A percentile compares a stretch with the other conserved stretches of the same genome.
These are phyloP conservation scores for Beta lomatogona DNA, from an alignment of 179 eudicot genomes.

Conservation along the genomic window DNA sequence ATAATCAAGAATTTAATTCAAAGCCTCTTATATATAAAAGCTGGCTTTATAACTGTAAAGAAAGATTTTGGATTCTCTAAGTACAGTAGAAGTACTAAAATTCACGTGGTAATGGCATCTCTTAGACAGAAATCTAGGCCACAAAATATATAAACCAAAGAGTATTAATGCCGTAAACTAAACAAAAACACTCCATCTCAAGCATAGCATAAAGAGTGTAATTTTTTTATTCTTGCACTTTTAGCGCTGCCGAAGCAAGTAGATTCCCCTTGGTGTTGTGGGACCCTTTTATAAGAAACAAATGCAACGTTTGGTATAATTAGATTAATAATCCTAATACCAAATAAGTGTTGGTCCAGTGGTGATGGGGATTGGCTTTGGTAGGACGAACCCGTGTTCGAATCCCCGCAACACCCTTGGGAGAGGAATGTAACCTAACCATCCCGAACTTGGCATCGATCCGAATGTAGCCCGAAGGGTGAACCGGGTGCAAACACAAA, in stretches of 20 bases:
- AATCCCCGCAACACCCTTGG: too few species aligned
- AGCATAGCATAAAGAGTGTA: slow-evolving; percentile 2
- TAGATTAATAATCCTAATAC: background rate
- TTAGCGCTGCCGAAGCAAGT: slow-evolving; percentile 16
- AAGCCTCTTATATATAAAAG: background rate
- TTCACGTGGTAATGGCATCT: slow-evolving; percentile 32
- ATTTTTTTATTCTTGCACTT: background rate
- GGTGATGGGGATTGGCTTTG: too few species aligned
- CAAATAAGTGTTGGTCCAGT: too few species aligned
- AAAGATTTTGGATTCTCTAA: background rate
- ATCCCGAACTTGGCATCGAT: too few species aligned
- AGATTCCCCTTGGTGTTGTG: background rate
- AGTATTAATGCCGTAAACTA: background rate
- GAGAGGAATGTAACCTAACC: too few species aligned
- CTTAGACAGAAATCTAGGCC: slow-evolving; percentile 22
- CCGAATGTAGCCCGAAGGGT: too few species aligned
- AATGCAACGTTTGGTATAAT: background rate
- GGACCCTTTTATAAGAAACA: background rate
- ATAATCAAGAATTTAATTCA: slow-evolving; percentile 8
- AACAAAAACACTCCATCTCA: slow-evolving; percentile 1
- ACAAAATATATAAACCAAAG: background rate
- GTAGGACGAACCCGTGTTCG: too few species aligned
- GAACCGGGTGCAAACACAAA: too few species aligned
- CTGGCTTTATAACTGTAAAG: slow-evolving; percentile 5
- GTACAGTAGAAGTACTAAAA: background rate